phyloP scores from a whole-genome alignment of 2,329 filamentous ascomycete genomes.

The Neofusicoccum cordaticola region DNA sequence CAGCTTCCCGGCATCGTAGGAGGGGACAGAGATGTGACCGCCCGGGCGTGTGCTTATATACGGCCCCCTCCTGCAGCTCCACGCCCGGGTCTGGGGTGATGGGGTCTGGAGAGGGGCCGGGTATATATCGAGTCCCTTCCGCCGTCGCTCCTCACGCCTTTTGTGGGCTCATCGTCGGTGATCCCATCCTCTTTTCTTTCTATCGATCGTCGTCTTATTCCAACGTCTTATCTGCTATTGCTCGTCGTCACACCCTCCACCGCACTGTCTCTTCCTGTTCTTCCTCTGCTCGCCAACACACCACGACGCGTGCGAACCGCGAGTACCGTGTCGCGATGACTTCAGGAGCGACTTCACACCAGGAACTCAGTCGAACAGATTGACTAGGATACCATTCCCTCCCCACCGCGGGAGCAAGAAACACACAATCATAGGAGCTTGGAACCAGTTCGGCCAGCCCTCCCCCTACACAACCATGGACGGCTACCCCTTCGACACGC shows the following conservation, averaged over 20 bases:
- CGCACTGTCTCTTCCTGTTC: background rate
- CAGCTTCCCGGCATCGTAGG: background rate
- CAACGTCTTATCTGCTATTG: background rate
- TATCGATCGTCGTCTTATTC: background rate
- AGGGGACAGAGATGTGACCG: background rate
- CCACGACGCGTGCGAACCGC: background rate
- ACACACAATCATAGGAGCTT: background rate
- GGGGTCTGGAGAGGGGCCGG: background rate
- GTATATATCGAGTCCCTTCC: background rate
- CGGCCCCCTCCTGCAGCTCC: background rate
- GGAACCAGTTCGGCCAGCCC: background rate
- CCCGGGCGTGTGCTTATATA: background rate
- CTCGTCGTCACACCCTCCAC: background rate
- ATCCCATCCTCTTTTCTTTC: background rate
- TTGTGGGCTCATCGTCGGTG: background rate
- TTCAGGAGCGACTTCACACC: background rate
- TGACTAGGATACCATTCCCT: background rate
- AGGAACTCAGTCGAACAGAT: background rate
- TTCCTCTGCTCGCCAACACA: background rate
- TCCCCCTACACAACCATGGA: background rate
- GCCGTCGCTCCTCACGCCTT: background rate
- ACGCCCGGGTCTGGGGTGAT: background rate
- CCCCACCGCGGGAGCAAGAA: background rate
- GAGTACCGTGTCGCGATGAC: background rate
- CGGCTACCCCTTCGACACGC: slow-evolving; percentile 28